Conservation (phyloP, 441 rosid species). For the Pelargonium fulgidum region DNA sequence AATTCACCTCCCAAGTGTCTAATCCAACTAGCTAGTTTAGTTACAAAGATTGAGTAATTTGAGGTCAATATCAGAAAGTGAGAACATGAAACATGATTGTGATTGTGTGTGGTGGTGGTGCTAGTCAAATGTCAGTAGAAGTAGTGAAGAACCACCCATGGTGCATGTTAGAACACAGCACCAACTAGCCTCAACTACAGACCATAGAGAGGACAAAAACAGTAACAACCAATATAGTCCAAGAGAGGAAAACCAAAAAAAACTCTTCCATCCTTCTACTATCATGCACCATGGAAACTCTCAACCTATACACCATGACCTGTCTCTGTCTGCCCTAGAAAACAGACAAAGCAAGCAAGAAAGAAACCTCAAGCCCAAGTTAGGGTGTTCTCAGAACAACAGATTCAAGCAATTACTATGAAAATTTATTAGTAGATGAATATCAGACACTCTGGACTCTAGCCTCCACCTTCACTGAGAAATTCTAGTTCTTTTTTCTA, state of each 20-base stretch:
- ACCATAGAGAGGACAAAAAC: conserved; percentile 31
- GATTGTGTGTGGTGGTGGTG: conserved; percentile 16
- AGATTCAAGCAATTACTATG: not conserved
- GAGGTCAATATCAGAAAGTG: conserved; percentile 19
- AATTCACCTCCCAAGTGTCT: not conserved
- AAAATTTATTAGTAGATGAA: not conserved
- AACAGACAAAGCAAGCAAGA: conserved; percentile 1
- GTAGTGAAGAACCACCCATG: conserved; percentile 22
- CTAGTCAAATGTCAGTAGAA: conserved; percentile 16
- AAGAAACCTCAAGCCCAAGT: conserved; percentile 20
- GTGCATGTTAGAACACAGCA: conserved; percentile 19
- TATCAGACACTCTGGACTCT: not conserved
- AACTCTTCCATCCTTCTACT: not conserved
- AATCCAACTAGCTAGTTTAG: conserved; percentile 20
- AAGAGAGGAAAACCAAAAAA: conserved; percentile 15
- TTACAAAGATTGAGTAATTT: not conserved
- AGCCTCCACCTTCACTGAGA: too few relatives aligned
- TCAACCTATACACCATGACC: conserved; percentile 11
- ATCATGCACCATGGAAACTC: conserved; percentile 22
- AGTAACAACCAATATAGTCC: conserved; percentile 7
- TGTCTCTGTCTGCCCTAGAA: conserved; percentile 25
- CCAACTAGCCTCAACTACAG: conserved; percentile 30
- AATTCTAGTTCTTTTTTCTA: not conserved
- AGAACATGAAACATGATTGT: conserved; percentile 10
- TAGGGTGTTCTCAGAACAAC: conserved; percentile 17